A percentile compares a stretch with the other conserved stretches of the same genome.
Conservation (phyloP, 192 early-diverging fungal genomes). For the Umbelopsis vinacea region DNA sequence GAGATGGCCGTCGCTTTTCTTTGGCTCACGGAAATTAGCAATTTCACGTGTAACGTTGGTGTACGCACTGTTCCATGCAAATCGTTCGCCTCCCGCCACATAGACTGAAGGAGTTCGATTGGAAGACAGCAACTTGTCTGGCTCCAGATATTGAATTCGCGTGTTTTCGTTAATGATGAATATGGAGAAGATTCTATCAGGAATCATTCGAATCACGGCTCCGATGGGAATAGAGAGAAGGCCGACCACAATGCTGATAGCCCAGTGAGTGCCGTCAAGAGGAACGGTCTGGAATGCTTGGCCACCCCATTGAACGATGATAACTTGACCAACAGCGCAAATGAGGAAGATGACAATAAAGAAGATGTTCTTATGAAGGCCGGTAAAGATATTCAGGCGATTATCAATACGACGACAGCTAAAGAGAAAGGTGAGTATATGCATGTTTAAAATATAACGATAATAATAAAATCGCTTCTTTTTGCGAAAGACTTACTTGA, state of each 20-base stretch:
- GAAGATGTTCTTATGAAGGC: slow-evolving; percentile 75
- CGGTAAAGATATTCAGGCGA: slow-evolving; percentile 87
- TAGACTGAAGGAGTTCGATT: slow-evolving; percentile 25
- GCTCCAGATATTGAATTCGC: slow-evolving; percentile 34
- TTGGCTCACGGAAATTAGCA: neutral
- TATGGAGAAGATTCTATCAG: slow-evolving; percentile 61
- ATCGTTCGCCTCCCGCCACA: slow-evolving; percentile 41
- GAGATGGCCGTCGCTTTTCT: slow-evolving; percentile 8
- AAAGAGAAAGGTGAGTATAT: slow-evolving; percentile 19
- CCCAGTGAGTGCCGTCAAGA: slow-evolving; percentile 79
- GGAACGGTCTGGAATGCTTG: slow-evolving; percentile 78
- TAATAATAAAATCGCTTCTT: too few species aligned
- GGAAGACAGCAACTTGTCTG: slow-evolving; percentile 27
- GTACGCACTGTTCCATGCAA: slow-evolving; percentile 53
- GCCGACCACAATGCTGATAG: slow-evolving; percentile 80
- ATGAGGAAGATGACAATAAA: slow-evolving; percentile 82
- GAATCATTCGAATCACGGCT: slow-evolving; percentile 83
- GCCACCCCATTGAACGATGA: slow-evolving; percentile 92
- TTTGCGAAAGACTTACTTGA: too few species aligned
- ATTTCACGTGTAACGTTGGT: slow-evolving; percentile 42
- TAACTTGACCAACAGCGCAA: slow-evolving; percentile 75
- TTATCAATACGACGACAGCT: slow-evolving; percentile 75
- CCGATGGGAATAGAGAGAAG: slow-evolving; percentile 83
- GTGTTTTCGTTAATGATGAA: slow-evolving; percentile 38
- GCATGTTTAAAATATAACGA: too few species aligned